Evolutionary conservation across 495 filamentous ascomycete species (phyloP), one percentile per base, ranked within the genome.

Genomic region (Penicillium macrosclerotiorum): DNA sequence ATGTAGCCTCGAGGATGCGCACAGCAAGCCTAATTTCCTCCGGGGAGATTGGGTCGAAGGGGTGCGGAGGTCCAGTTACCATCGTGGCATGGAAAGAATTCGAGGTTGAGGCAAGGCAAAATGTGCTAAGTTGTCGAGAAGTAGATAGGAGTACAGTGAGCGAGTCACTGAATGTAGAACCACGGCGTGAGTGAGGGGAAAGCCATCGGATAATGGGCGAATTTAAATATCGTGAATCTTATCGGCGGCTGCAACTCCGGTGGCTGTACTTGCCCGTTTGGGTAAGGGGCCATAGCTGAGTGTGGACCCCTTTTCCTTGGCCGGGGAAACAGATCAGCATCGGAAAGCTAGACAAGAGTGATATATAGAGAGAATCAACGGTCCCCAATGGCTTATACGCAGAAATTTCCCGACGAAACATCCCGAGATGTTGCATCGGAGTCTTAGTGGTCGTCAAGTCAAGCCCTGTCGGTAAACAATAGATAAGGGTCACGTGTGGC

Each of bases 41-140:
- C 11, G 69, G 63, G 4, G 63, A 66, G 23, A 72, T 62, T 9
- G 71, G 69, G 42, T 74, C 69, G 35, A 74, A 71, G 0, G 71
- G 71, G 50, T 74, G 71, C 29, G 25, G 47, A 17, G 42, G 33
- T 46, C 27, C 18, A 31, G 48, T 48, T 45, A 52, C 52, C 56
- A 59, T 59, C 4, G 17, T 55, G 23, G 38, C 7, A 18, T 34
- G 16, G 22, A 20, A 26, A 34, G 16, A 19, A 23, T 33, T 8
- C 17, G n/a, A n/a, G n/a, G n/a, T 26, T 1, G 19, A 40, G 6
- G 20, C 25, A 16, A 34, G 8, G 24, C 20, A 34, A 33, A 31
- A 24, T 9, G 3, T 3, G 17, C 11, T 18, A 17, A 14, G 11
- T 4, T 13, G n/a, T 11, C 19, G 25, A 12, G 34, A 11, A 19